These are phyloP conservation scores for Trypanosomatidae sp. DNA, from an alignment of 208 protist genomes.

Conservation along the genomic window DNA sequence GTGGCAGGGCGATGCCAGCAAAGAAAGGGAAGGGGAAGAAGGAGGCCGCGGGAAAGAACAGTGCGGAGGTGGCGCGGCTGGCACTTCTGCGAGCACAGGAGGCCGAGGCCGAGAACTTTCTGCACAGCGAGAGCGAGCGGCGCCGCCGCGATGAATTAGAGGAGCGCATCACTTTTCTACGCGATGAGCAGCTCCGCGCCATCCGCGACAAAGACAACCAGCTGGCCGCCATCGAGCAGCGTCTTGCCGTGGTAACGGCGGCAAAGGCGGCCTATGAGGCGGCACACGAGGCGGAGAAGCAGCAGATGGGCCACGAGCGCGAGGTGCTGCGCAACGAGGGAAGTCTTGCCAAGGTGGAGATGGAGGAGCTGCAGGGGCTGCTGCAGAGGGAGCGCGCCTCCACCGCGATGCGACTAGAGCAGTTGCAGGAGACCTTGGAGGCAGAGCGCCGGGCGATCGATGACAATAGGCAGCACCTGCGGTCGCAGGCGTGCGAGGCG, in stretches of 20 bases:
- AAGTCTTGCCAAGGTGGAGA: constrained; percentile 38
- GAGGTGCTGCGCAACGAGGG: constrained; percentile 75
- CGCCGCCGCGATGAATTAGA: constrained; percentile 70
- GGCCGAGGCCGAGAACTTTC: constrained; percentile 67
- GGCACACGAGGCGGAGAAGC: constrained; percentile 47
- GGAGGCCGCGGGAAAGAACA: constrained; percentile 27
- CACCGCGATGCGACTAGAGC: constrained; percentile 35
- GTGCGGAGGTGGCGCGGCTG: constrained; percentile 49
- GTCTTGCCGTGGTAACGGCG: constrained; percentile 39
- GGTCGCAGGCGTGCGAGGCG: constrained; percentile 29
- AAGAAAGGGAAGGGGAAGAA: constrained; percentile 45
- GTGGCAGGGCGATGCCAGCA: constrained; percentile 15
- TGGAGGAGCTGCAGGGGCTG: constrained; percentile 46
- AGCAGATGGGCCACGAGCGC: constrained; percentile 46
- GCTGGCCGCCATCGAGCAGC: constrained; percentile 50
- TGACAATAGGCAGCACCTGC: constrained; percentile 39
- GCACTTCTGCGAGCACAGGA: constrained; percentile 59
- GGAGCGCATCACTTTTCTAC: constrained; percentile 62
- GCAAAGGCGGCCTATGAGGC: constrained; percentile 35
- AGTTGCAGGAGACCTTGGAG: constrained; percentile 40
- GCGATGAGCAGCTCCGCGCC: constrained; percentile 56
- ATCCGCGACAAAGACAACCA: constrained; percentile 59
- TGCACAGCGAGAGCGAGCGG: constrained; percentile 64
- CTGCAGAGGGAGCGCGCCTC: constrained; percentile 29
- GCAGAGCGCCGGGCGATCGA: constrained; percentile 28